Percentiles rank a stretch among this genome's conserved stretches.
Evolutionary conservation across 164 flowering plant genomes (phyloP).

Genomic region (Nelumbo lutea): DNA sequence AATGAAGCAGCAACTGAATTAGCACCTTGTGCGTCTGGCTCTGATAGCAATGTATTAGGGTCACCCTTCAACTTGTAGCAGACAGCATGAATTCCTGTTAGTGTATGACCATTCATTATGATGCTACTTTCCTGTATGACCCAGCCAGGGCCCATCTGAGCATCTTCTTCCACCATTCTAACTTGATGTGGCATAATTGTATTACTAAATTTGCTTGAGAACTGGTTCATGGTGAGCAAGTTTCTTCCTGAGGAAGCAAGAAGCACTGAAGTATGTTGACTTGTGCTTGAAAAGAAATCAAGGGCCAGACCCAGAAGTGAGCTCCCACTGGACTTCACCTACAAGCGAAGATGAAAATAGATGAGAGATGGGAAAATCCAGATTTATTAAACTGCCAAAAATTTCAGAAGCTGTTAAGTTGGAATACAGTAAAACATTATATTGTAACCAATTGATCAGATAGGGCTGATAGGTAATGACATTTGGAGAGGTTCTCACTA

Average conservation of each 20-base stretch:
- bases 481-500: too few relatives aligned
- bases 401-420: too few relatives aligned
- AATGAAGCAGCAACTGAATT: conserved; percentile 7
- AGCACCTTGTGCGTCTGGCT: conserved; percentile 5
- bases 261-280: conserved; percentile 36
- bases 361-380: background rate
- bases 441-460: too few relatives aligned
- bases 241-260: conserved; percentile 40
- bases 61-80: conserved; percentile 44
- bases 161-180: conserved; percentile 15
- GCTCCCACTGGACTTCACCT: conserved; percentile 56
- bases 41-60: conserved; percentile 1
- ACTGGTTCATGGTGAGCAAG: conserved; percentile 28
- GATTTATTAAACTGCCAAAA: too few relatives aligned
- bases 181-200: conserved; percentile 42
- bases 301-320: conserved; percentile 59
- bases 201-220: conserved; percentile 38
- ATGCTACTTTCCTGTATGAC: conserved; percentile 40
- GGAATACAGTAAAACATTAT: too few relatives aligned
- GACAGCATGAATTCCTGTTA: conserved; percentile 52
- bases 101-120: conserved; percentile 41
- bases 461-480: too few relatives aligned
- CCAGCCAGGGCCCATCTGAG: conserved; percentile 42
- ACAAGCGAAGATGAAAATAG: conserved; percentile 14
- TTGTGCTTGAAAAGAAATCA: conserved; percentile 32